Percentiles rank a stretch among this genome's conserved stretches.
phyloP scores from a whole-genome alignment of 495 filamentous ascomycete species.

The Aspergillus nidulans region DNA sequence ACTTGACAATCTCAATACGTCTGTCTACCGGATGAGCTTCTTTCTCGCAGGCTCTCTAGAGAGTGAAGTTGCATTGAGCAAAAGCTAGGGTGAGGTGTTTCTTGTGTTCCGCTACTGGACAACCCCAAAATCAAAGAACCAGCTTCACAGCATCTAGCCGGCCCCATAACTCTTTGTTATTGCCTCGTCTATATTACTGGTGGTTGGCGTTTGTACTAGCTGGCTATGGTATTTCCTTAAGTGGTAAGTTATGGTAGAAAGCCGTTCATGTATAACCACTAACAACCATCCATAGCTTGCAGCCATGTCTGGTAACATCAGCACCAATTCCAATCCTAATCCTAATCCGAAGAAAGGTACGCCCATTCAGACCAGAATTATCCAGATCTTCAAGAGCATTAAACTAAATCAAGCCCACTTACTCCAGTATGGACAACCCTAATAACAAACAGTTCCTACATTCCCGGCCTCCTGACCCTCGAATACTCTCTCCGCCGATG shows the following conservation, averaged over 20 bases:
- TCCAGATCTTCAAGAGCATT: neutral
- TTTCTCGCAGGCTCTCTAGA: no score
- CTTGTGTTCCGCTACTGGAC: no score
- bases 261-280: neutral
- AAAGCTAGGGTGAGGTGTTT: no score
- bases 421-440: slow-evolving; percentile 25
- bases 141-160: no score
- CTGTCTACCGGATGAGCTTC: no score
- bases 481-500: slow-evolving; percentile 21
- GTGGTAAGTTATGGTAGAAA: neutral
- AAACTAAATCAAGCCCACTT: neutral
- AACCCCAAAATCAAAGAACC: no score
- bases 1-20: no score
- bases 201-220: neutral
- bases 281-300: neutral
- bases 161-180: no score
- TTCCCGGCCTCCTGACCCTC: slow-evolving; percentile 28
- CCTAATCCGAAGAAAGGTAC: neutral
- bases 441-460: slow-evolving; percentile 28
- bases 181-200: no score
- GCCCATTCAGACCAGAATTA: no score
- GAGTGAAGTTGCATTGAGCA: no score
- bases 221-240: neutral
- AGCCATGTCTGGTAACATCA: neutral
- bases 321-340: neutral